Conservation (phyloP, 2,329 filamentous ascomycete species). For the Penicillium sp. region DNA sequence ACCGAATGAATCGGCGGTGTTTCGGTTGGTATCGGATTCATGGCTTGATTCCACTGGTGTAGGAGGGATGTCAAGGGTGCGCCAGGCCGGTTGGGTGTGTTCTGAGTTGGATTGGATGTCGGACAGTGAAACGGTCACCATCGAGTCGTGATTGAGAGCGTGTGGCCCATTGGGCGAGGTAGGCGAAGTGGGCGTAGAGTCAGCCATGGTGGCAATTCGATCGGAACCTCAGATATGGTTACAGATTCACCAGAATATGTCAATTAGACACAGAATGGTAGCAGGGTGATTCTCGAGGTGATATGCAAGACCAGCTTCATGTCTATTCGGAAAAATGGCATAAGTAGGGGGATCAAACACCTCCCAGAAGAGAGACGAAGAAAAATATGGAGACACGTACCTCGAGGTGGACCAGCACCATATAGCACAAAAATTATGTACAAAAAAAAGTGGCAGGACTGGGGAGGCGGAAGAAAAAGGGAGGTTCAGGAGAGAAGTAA, state of each 20-base stretch:
- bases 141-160: conserved; percentile 58
- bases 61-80: conserved; percentile 33
- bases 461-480: conserved; percentile 16
- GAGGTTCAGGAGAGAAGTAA: conserved; percentile 21
- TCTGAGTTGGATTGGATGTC: conserved; percentile 57
- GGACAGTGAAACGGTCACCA: conserved; percentile 75
- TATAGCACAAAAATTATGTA: conserved; percentile 3
- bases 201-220: conserved; percentile 23
- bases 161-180: conserved; percentile 24
- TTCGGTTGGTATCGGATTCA: conserved; percentile 13
- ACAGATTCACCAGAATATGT: neutral
- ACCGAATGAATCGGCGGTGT: conserved; percentile 16
- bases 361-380: neutral
- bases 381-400: neutral
- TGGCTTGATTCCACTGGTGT: conserved; percentile 32
- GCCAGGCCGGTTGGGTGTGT: conserved; percentile 49
- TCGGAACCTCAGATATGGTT: neutral
- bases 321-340: neutral
- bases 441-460: conserved; percentile 7
- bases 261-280: conserved; percentile 3
- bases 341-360: neutral
- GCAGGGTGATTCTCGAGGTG: neutral
- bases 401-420: conserved; percentile 22
- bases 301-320: conserved; percentile 21
- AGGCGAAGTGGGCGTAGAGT: conserved; percentile 21